Evolutionary conservation across 1,284 basidiomycete genomes (phyloP).

Genomic region (Cryptococcus maquisensis): DNA sequence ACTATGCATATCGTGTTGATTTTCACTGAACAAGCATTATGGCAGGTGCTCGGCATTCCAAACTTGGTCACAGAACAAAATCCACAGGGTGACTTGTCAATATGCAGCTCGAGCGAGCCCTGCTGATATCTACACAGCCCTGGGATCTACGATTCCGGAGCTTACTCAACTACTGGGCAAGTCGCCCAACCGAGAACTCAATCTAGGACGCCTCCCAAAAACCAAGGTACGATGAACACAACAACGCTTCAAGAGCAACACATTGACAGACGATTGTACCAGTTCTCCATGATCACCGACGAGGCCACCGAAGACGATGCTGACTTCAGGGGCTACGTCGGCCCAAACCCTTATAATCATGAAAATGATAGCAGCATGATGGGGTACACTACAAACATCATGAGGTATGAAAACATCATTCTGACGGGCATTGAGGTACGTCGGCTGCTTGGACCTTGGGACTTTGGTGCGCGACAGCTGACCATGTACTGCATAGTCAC

Average conservation of each 20-base stretch:
- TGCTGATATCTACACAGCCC: conserved; percentile 3
- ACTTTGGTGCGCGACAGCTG: too few relatives aligned
- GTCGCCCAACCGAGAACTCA: not conserved
- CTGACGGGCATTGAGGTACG: conserved; percentile 73
- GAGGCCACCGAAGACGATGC: conserved; percentile 53
- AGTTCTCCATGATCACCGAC: conserved; percentile 77
- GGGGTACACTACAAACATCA: too few relatives aligned
- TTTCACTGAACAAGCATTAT: not conserved
- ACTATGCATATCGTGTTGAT: not conserved
- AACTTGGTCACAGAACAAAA: conserved; percentile 81
- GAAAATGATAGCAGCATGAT: too few relatives aligned
- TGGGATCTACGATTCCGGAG: conserved; percentile 12
- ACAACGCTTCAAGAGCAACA: not conserved
- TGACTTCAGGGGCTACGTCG: too few relatives aligned
- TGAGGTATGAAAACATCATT: conserved; percentile 58
- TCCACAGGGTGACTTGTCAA: conserved; percentile 57
- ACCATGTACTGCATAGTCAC: conserved; percentile 52
- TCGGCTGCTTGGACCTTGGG: not conserved
- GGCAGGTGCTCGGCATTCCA: conserved; percentile 40
- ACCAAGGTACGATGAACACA: conserved; percentile 2
- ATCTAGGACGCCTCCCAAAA: conserved; percentile 49
- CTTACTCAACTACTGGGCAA: not conserved
- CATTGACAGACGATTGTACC: conserved; percentile 51
- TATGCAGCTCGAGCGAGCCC: not conserved
- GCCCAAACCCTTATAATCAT: too few relatives aligned